phyloP scores from a whole-genome alignment of 345 rosid genomes.

The Cardamine chenopodiifolia region DNA sequence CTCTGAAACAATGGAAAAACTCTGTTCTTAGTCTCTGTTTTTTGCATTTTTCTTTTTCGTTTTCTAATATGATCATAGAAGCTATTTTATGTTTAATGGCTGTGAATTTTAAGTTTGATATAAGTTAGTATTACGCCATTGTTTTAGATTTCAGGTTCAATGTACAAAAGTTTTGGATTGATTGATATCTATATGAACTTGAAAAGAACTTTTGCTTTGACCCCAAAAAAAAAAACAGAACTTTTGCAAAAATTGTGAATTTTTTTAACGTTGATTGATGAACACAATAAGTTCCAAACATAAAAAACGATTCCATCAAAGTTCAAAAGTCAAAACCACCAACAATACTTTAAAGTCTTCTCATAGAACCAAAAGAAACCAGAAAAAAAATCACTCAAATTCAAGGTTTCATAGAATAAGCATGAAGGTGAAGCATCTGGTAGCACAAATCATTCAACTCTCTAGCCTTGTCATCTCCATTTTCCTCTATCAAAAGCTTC shows the following conservation, averaged over 20 bases:
- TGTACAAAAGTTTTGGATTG: conserved; percentile 3
- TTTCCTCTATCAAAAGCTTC: too few relatives aligned
- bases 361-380: too few relatives aligned
- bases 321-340: too few relatives aligned
- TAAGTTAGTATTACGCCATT: not conserved
- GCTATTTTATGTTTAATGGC: conserved; percentile 2
- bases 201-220: not conserved
- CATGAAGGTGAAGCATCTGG: too few relatives aligned
- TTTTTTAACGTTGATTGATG: not conserved
- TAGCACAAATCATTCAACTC: too few relatives aligned
- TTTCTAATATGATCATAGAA: not conserved
- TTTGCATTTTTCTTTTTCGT: not conserved
- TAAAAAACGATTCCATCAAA: not conserved
- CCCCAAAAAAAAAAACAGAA: too few relatives aligned
- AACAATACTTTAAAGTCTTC: too few relatives aligned
- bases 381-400: too few relatives aligned
- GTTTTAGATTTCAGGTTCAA: not conserved
- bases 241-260: not conserved
- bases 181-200: conserved; percentile 1
- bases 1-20: conserved; percentile 13
- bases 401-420: too few relatives aligned
- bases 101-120: not conserved
- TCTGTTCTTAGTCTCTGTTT: not conserved
- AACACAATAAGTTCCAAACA: not conserved
- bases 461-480: too few relatives aligned